Conservation (phyloP, 208 protist species). For the Trichomonas tenax region DNA sequence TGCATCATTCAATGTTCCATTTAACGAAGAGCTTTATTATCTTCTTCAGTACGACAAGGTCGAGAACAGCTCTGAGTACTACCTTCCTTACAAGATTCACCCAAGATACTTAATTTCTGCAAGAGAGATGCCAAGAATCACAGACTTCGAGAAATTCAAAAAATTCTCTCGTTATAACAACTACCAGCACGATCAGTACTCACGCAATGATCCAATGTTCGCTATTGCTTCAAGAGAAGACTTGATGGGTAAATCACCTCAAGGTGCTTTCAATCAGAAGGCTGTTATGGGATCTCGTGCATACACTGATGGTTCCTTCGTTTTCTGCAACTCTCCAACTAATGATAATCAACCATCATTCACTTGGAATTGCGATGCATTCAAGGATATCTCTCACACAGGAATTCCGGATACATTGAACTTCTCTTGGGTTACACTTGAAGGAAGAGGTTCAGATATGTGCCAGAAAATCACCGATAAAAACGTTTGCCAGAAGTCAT, state of each 20-base stretch:
- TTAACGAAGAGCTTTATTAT: not conserved
- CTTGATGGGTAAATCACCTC: not conserved
- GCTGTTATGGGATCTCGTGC: not conserved
- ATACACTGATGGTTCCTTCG: not conserved
- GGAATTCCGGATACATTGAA: not conserved
- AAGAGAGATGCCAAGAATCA: not conserved
- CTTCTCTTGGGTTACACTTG: not conserved
- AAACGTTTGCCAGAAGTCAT: not conserved
- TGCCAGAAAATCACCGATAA: not conserved
- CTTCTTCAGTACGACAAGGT: not conserved
- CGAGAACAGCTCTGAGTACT: not conserved
- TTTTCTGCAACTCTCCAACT: not conserved
- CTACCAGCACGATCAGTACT: not conserved
- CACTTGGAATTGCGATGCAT: not conserved
- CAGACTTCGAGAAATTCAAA: not conserved
- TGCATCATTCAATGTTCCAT: not conserved
- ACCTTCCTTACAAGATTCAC: not conserved
- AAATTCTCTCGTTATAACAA: not conserved
- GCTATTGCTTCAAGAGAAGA: not conserved
- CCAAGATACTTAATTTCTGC: not conserved
- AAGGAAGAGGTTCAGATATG: not conserved
- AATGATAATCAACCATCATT: not conserved
- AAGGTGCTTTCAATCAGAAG: not conserved
- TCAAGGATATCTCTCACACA: not conserved
- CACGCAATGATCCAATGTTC: not conserved